Base-by-base conservation (phyloP, 139 green algal genomes). In the Deuterostichococcus epilithicus region DNA sequence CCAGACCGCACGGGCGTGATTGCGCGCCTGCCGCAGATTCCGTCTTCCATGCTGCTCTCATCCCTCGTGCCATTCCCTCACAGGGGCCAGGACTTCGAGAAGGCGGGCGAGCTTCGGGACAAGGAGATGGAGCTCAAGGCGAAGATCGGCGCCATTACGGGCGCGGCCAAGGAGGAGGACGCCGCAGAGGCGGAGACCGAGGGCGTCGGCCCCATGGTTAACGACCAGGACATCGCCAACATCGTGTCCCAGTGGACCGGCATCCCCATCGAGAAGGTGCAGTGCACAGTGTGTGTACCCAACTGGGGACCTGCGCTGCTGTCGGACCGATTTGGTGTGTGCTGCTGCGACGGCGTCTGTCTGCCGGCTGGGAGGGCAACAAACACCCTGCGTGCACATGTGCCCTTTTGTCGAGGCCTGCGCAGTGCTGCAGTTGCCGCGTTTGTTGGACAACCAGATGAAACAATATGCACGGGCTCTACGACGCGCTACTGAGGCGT, bases 71-170 rank as follows among this genome's bases (percentile, higher is more conserved):
- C n/a, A 30, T 52, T 25, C 3, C 93, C 97, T 5, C 5, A 28
- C 52, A 63, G 52, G 52, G 52, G 52, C 52, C 52, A 63, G 84
- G 93, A 98, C 86, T 98, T 98, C 87, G 95, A 98, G 86, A 98
- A 98, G 91, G 95, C 95, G 0, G 95, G 95, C 8, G 73, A 88
- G 63, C 88, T 99, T 82, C 91, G 96, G 26, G 96, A 99, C 86
- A 84, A 88, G 23, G 96, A 99, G 88, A 97, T 99, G 93, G 96
- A 98, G 86, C 87, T 98, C 1, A 97, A 98, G 87, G 82, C 91
- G 33, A 92, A 98, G 92, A 98, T 99, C 81, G 73, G 87, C 45
- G 87, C 86, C 37, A 94, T 97, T 83, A 86, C 82, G n/a, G 78
- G 80, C 28, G 85, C 86, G 23, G 84, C 86, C 60, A 92, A 92